phyloP scores from a whole-genome alignment of 495 filamentous ascomycete species.

The Hyphodiscus hymeniophilus region DNA sequence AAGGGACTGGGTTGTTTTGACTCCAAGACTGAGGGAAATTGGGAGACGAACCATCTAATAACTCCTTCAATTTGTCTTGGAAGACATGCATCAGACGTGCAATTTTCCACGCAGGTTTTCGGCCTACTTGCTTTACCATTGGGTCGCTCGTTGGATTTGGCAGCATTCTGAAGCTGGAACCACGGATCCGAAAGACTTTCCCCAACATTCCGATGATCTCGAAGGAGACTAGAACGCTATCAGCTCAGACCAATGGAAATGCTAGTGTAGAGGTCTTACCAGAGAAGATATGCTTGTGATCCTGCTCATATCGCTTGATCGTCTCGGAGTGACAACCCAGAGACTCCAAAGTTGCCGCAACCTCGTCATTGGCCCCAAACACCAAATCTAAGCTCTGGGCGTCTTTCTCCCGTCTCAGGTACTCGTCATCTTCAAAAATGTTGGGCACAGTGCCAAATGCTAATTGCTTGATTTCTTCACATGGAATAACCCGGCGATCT shows the following conservation, averaged over 20 bases:
- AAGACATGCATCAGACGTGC: slow-evolving; percentile 22
- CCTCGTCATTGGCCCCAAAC: slow-evolving; percentile 31
- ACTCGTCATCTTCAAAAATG: slow-evolving; percentile 28
- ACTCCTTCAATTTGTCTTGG: slow-evolving; percentile 14
- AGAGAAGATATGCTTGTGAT: slow-evolving; percentile 39
- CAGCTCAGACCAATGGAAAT: slow-evolving; percentile 7
- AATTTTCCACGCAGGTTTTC: slow-evolving; percentile 21
- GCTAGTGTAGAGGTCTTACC: slow-evolving; percentile 20
- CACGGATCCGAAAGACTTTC: slow-evolving; percentile 32
- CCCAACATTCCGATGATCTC: slow-evolving; percentile 45
- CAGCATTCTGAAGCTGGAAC: slow-evolving; percentile 35
- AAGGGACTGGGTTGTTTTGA: no score
- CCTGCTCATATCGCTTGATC: slow-evolving; percentile 28
- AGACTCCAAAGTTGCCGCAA: slow-evolving; percentile 35
- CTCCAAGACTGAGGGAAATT: background rate
- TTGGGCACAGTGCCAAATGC: slow-evolving; percentile 40
- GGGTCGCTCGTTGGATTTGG: slow-evolving; percentile 40
- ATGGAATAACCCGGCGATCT: slow-evolving; percentile 37
- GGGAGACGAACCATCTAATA: slow-evolving; percentile 1
- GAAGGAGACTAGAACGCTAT: slow-evolving; percentile 31
- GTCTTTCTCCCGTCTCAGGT: slow-evolving; percentile 15
- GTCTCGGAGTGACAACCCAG: slow-evolving; percentile 36
- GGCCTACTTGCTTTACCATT: slow-evolving; percentile 33
- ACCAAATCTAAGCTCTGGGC: slow-evolving; percentile 29
- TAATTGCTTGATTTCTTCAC: slow-evolving; percentile 35